phyloP scores from a whole-genome alignment of 495 filamentous ascomycete species.

The Xylaria intraflava region DNA sequence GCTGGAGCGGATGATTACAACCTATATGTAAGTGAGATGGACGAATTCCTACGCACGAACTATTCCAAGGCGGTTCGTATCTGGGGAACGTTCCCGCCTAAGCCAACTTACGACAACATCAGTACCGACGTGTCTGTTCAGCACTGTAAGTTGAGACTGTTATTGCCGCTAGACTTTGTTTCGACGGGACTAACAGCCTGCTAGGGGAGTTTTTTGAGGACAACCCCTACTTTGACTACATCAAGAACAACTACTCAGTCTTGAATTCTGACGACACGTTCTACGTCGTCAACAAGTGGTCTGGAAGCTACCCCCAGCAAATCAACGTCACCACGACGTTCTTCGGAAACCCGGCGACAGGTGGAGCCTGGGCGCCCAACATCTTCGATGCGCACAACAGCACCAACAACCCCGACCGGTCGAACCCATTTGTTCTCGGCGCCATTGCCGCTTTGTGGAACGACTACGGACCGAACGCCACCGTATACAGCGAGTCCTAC shows the following conservation, averaged over 20 bases:
- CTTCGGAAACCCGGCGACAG: slow-evolving; percentile 35
- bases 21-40: slow-evolving; percentile 42
- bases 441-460: slow-evolving; percentile 45
- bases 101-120: slow-evolving; percentile 35
- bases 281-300: slow-evolving; percentile 46
- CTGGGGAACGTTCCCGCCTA: slow-evolving; percentile 48
- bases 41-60: slow-evolving; percentile 33
- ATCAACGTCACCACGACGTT: slow-evolving; percentile 39
- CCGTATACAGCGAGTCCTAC: slow-evolving; percentile 42
- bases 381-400: slow-evolving; percentile 41
- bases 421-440: slow-evolving; percentile 38
- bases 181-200: slow-evolving; percentile 1
- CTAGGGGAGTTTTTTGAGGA: slow-evolving; percentile 44
- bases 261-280: slow-evolving; percentile 47
- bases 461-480: slow-evolving; percentile 44
- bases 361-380: slow-evolving; percentile 36
- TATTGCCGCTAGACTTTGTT: background rate
- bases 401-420: slow-evolving; percentile 37
- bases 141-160: slow-evolving; percentile 13
- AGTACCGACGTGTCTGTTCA: slow-evolving; percentile 35
- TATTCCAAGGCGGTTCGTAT: slow-evolving; percentile 41
- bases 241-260: slow-evolving; percentile 44
- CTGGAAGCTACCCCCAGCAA: slow-evolving; percentile 36
- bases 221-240: slow-evolving; percentile 42
- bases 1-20: slow-evolving; percentile 39